phyloP scores from a whole-genome alignment of 2,329 filamentous ascomycete species.

The Trichoderma oligosporum region DNA sequence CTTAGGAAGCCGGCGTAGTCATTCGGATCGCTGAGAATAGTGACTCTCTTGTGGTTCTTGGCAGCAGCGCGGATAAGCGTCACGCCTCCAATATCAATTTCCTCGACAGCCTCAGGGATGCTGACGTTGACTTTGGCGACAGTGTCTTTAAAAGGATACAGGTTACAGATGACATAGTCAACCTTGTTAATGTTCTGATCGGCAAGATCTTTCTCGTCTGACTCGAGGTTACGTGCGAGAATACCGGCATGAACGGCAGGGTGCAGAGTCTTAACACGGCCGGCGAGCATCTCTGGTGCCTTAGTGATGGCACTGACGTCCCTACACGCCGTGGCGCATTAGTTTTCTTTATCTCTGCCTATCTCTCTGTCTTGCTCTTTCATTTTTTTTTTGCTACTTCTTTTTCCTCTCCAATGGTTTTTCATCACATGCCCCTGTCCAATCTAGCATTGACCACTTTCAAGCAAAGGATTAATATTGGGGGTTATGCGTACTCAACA shows the following conservation, averaged over 20 bases:
- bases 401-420: too few species aligned
- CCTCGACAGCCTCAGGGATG: slow-evolving; percentile 92
- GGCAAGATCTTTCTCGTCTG: slow-evolving; percentile 93
- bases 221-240: slow-evolving; percentile 87
- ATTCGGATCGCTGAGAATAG: slow-evolving; percentile 87
- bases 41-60: slow-evolving; percentile 95
- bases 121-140: slow-evolving; percentile 96
- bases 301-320: slow-evolving; percentile 97
- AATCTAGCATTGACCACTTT: background rate
- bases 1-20: slow-evolving; percentile 94
- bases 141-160: slow-evolving; percentile 99
- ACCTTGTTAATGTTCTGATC: slow-evolving; percentile 95
- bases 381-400: background rate
- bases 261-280: slow-evolving; percentile 85
- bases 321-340: slow-evolving; percentile 43
- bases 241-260: slow-evolving; percentile 89
- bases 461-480: background rate
- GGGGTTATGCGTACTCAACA: slow-evolving; percentile 68
- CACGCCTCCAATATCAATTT: slow-evolving; percentile 97
- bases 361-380: background rate
- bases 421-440: slow-evolving; percentile 3
- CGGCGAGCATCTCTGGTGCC: slow-evolving; percentile 93
- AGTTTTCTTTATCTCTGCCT: slow-evolving; percentile 13
- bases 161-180: slow-evolving; percentile 95
- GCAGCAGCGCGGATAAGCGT: slow-evolving; percentile 93